Base-by-base conservation (phyloP, 257 asterid genomes). In the Forsythia viridissima region DNA sequence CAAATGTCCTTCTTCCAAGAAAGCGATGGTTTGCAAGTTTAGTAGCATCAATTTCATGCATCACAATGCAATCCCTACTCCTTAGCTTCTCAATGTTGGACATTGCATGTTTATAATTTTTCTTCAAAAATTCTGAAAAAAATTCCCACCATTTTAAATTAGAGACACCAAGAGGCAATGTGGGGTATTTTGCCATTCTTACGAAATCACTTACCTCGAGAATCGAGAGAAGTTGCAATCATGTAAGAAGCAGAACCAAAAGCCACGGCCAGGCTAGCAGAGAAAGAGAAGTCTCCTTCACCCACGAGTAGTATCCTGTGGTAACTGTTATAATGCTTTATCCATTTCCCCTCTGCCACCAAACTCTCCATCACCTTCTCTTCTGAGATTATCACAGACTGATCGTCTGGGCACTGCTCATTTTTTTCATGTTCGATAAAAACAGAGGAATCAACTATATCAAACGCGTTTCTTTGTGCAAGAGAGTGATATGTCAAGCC, bases 241-340 rank as follows among this genome's bases (percentile, higher is more conserved):
- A 84, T 77, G 68, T 84, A 82, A 5, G 82, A 40, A 0, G 85
- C 90, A 39, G 18, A 46, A 8, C 59, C 77, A 75, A 87, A 87
- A 0, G 87, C 79, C 8, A 15, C 5, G 0, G 88, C 88, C 68
- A 86, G 38, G 42, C 80, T 57, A 21, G 88, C 65, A 3, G 88
- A 82, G 16, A 84, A 86, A 1, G 90, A 86, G 71, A 86, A 86
- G 72, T 84, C 85, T 1, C 90, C 88, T 46, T 87, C 90, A 1
- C 90, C 90, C 16, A 81, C 88, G 15, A 86, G 76, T 43, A 85
- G 39, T 43, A 82, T 85, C 55, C 77, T 65, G 18, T 85, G 86
- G 8, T 69, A 1, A 48, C 79, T 77, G 15, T 81, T 77, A 76
- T 85, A 85, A 48, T 85, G 86, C 44, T 72, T 72, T 11, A 82